A percentile compares a stretch with the other conserved stretches of the same genome.
These are phyloP conservation scores for Cicer bijugum DNA, from an alignment of 306 rosid genomes.

Conservation along the genomic window DNA sequence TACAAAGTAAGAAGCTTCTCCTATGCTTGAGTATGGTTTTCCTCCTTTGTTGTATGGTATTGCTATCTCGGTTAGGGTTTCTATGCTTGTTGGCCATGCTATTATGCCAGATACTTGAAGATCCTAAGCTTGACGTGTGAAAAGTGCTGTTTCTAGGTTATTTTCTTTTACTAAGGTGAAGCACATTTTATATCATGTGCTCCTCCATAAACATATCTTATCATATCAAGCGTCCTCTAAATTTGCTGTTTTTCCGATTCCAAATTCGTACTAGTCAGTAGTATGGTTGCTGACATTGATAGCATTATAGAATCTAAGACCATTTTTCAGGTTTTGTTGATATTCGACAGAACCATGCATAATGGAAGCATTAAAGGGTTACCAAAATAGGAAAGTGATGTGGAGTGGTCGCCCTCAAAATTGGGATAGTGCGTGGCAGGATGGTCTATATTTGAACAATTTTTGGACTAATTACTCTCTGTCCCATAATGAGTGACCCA, in stretches of 20 bases:
- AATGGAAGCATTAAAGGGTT: too few relatives aligned
- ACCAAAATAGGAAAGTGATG: too few relatives aligned
- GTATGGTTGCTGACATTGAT: too few relatives aligned
- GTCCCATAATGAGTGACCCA: too few relatives aligned
- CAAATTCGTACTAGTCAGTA: neutral
- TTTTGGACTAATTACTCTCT: too few relatives aligned
- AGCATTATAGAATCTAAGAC: too few relatives aligned
- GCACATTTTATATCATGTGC: conserved; percentile 1
- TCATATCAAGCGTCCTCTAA: neutral
- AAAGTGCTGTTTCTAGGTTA: conserved; percentile 2
- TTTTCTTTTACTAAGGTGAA: neutral
- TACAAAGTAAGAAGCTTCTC: neutral
- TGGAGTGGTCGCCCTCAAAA: too few relatives aligned
- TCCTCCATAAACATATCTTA: neutral
- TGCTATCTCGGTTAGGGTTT: conserved; percentile 4
- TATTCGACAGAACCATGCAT: too few relatives aligned
- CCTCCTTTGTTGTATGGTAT: neutral
- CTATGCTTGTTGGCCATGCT: conserved; percentile 10
- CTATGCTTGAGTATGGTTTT: neutral
- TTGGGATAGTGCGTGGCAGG: too few relatives aligned
- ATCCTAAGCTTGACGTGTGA: conserved; percentile 8
- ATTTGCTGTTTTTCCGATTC: conserved; percentile 6
- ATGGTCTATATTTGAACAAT: too few relatives aligned
- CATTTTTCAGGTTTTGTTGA: too few relatives aligned
- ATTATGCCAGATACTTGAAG: conserved; percentile 14